A percentile compares a stretch with the other conserved stretches of the same genome.
Evolutionary conservation across 352 stramenopile genomes (phyloP).

Genomic region (Blastocystis sp.): DNA sequence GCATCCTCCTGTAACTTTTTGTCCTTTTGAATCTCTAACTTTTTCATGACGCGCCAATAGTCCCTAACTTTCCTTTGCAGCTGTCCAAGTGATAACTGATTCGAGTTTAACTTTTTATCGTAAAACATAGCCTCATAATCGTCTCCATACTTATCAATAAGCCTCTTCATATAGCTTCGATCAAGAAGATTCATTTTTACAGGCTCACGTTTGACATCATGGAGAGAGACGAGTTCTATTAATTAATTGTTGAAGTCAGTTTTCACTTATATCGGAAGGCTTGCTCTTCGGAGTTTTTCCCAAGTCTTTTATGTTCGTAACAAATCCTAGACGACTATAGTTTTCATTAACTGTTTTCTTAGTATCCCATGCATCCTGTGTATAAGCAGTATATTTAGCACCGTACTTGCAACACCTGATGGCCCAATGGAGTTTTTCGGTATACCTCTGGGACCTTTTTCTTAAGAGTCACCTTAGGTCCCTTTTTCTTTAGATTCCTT

Average conservation of each 20-base stretch:
- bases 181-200: constrained; percentile 14
- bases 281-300: background rate
- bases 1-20: background rate
- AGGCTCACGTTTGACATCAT: background rate
- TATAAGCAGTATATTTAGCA: background rate
- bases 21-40: background rate
- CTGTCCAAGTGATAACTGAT: constrained; percentile 16
- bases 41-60: background rate
- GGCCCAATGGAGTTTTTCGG: background rate
- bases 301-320: background rate
- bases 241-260: background rate
- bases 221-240: constrained; percentile 26
- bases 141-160: constrained; percentile 38
- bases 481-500: constrained; percentile 46
- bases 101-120: constrained; percentile 32
- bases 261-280: background rate
- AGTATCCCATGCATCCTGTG: constrained; percentile 41
- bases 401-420: background rate
- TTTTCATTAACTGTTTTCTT: constrained; percentile 39
- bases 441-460: constrained; percentile 6
- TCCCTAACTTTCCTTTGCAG: background rate
- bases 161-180: background rate
- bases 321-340: background rate
- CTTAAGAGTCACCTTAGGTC: constrained; percentile 36
- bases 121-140: constrained; percentile 44